Evolutionary conservation across 2,329 filamentous ascomycete genomes (phyloP).

Genomic region (Alternaria ventricosa): DNA sequence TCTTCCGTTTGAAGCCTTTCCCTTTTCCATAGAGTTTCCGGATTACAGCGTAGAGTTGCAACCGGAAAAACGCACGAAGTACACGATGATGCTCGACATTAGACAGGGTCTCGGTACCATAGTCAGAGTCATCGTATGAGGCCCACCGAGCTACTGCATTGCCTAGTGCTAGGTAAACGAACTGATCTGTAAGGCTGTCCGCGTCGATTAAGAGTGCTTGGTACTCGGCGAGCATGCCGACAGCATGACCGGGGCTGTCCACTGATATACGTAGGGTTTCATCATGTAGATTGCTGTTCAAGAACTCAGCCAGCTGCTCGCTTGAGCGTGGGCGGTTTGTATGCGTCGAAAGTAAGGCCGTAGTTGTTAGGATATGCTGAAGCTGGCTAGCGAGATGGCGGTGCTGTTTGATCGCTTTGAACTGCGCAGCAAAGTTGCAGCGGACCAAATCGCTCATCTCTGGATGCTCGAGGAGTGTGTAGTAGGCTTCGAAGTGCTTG

Average conservation of each 20-base stretch:
- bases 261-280: not conserved
- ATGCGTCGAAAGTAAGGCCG: not conserved
- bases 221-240: not conserved
- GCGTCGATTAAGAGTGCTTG: not conserved
- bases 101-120: not conserved
- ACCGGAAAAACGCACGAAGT: not conserved
- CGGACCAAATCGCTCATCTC: conserved; percentile 2
- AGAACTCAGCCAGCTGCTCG: not conserved
- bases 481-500: not conserved
- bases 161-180: not conserved
- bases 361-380: not conserved
- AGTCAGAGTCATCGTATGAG: not conserved
- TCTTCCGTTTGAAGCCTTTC: not conserved
- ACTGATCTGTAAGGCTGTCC: not conserved
- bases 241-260: not conserved
- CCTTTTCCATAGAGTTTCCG: not conserved
- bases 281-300: not conserved
- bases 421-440: conserved; percentile 3
- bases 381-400: not conserved
- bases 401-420: not conserved
- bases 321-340: not conserved
- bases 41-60: not conserved
- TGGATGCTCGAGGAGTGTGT: not conserved
- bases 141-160: not conserved
- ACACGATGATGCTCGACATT: conserved; percentile 1